Evolutionary conservation across 331 rosid species (phyloP).

Genomic region (Ulmus americana): DNA sequence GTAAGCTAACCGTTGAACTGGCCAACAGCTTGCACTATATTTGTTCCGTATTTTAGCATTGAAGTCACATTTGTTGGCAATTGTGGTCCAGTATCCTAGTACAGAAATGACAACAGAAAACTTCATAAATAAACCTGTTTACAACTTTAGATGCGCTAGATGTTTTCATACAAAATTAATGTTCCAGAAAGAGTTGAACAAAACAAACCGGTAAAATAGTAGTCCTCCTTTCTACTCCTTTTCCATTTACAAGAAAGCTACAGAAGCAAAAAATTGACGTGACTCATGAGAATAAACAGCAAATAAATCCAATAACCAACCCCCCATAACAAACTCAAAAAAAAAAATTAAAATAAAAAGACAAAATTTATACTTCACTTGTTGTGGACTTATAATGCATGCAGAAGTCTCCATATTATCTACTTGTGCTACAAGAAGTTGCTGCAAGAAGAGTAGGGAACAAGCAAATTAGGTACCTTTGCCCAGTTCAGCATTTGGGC

Average conservation of each 20-base stretch:
- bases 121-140: slow-evolving; percentile 17
- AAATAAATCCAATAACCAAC: slow-evolving; percentile 8
- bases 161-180: slow-evolving; percentile 7
- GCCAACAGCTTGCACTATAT: slow-evolving; percentile 88
- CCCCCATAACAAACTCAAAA: background rate
- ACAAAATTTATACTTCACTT: slow-evolving; percentile 58
- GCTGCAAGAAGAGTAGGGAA: slow-evolving; percentile 41
- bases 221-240: slow-evolving; percentile 55
- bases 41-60: slow-evolving; percentile 69
- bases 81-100: slow-evolving; percentile 86
- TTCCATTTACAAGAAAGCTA: slow-evolving; percentile 91
- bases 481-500: background rate
- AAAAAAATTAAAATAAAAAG: slow-evolving; percentile 9
- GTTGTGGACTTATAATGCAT: slow-evolving; percentile 80
- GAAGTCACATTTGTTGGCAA: slow-evolving; percentile 65
- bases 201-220: slow-evolving; percentile 50
- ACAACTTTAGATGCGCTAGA: slow-evolving; percentile 16
- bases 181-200: slow-evolving; percentile 19
- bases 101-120: slow-evolving; percentile 24
- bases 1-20: slow-evolving; percentile 66
- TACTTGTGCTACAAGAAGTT: slow-evolving; percentile 63
- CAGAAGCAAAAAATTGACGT: slow-evolving; percentile 12
- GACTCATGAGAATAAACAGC: slow-evolving; percentile 22
- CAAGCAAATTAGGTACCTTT: background rate
- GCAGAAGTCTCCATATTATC: slow-evolving; percentile 73